phyloP scores from a whole-genome alignment of 257 asterid genomes.

The Lycium barbarum region DNA sequence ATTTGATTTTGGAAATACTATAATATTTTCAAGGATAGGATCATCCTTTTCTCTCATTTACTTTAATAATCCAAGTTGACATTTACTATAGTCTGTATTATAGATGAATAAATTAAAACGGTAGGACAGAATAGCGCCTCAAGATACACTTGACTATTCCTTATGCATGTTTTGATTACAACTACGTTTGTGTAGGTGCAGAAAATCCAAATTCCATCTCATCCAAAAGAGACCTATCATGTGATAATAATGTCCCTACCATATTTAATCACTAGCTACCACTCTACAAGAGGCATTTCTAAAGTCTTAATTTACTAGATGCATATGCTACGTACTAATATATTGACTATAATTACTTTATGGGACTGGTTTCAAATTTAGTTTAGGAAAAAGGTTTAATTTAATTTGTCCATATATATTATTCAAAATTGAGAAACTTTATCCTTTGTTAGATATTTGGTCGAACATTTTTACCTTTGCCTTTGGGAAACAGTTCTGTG shows the following conservation, averaged over 20 bases:
- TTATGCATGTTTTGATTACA: not conserved
- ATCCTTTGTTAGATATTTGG: not conserved
- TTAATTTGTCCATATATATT: too few species aligned
- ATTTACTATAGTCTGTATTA: not conserved
- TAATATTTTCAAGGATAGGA: not conserved
- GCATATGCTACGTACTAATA: not conserved
- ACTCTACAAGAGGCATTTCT: not conserved
- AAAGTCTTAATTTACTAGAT: too few species aligned
- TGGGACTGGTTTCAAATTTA: too few species aligned
- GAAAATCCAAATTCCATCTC: not conserved
- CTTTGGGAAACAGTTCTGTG: too few species aligned
- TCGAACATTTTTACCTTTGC: too few species aligned
- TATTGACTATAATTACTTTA: too few species aligned
- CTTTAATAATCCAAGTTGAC: not conserved
- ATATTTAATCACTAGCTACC: not conserved
- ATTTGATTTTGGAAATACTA: not conserved
- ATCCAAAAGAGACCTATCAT: not conserved
- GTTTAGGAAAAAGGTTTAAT: too few species aligned
- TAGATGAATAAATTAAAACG: not conserved
- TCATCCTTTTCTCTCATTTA: not conserved
- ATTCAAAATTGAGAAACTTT: too few species aligned
- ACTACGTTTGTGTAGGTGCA: not conserved
- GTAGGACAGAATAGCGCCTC: not conserved
- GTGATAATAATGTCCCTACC: not conserved
- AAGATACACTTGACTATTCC: not conserved